These are phyloP conservation scores for Byssoonygena ceratinophila DNA, from an alignment of 2,329 filamentous ascomycete species.

Conservation along the genomic window DNA sequence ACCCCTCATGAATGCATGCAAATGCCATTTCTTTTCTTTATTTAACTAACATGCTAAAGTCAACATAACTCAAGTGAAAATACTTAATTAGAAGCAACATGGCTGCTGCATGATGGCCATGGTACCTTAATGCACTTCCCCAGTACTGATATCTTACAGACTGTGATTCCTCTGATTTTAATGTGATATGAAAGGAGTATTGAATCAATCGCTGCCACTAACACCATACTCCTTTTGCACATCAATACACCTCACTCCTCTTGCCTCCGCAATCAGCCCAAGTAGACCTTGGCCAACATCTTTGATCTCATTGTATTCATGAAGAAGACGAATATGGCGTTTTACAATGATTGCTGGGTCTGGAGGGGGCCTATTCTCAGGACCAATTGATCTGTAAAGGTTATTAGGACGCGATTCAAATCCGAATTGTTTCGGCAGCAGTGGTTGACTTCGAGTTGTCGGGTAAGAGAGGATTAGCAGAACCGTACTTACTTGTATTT, in stretches of 20 bases:
- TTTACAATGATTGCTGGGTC: slow-evolving; percentile 47
- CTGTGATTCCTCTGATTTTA: too few relatives aligned
- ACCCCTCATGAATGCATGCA: not conserved
- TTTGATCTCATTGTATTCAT: slow-evolving; percentile 61
- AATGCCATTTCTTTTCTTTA: too few relatives aligned
- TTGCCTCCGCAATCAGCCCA: slow-evolving; percentile 55
- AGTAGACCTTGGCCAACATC: slow-evolving; percentile 57
- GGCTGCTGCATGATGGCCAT: not conserved
- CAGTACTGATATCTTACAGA: too few relatives aligned
- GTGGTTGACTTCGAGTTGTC: too few relatives aligned
- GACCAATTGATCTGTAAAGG: slow-evolving; percentile 7
- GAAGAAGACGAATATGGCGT: slow-evolving; percentile 53
- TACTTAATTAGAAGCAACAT: too few relatives aligned
- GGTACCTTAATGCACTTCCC: too few relatives aligned
- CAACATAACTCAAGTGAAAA: too few relatives aligned
- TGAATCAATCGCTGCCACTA: slow-evolving; percentile 23
- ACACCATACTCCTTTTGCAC: slow-evolving; percentile 35
- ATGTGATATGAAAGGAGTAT: too few relatives aligned
- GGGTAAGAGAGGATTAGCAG: too few relatives aligned
- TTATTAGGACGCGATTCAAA: not conserved
- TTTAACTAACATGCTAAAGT: too few relatives aligned
- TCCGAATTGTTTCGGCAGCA: too few relatives aligned
- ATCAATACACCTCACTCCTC: slow-evolving; percentile 45
- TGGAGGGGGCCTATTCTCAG: slow-evolving; percentile 16
- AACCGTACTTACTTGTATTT: slow-evolving; percentile 30